Evolutionary conservation across 768 basidiomycete genomes (phyloP), one percentile per base, ranked within the genome.

Genomic region (Xerocomellus amylosporus): DNA sequence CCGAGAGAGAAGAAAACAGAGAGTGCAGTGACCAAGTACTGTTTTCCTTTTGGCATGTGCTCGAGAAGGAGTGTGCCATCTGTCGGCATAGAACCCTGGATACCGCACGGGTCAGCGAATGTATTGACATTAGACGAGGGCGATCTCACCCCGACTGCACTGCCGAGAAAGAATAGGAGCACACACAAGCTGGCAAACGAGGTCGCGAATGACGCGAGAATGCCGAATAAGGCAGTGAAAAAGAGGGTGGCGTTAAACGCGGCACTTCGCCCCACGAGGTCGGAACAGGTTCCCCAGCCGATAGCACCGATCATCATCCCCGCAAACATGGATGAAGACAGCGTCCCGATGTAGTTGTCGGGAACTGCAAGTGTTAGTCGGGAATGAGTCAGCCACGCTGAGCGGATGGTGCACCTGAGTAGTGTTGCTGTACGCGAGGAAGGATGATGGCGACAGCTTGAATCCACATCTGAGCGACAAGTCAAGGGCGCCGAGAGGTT

Each of bases 221-320:
- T 74, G 8, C 95, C 96, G 64, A 98, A 99, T 1, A 96, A 39
- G 19, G 93, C 78, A 0, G 96, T 95, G 66, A 98, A 85, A 69
- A 90, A 88, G 2, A 99, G 80, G 0, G 97, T 98, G 2, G 85
- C 81, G 59, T 98, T 97, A 75, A 98, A 99, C 0, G 95, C 94
- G 3, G 88, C 74, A 51, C 84, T 89, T 37, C 96, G 85, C 3
- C 97, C 97, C 65, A 91, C 74, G 6, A 96, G 72, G 70, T 98
- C 96, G 10, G 94, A 95, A 58, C 90, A 93, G 22, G 90, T 86
- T 53, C 95, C 95, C 94, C 95, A 94, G 5, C 88, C 90, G 9
- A 94, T 73, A 1, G 91, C 89, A 2, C 95, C 92, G 47, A 97
- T 67, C 93, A 98, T 97, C 96, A 98, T 98, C n/a, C 96, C 92